Conservation (phyloP, 2,329 filamentous ascomycete species). For the Penicillium frequentans region DNA sequence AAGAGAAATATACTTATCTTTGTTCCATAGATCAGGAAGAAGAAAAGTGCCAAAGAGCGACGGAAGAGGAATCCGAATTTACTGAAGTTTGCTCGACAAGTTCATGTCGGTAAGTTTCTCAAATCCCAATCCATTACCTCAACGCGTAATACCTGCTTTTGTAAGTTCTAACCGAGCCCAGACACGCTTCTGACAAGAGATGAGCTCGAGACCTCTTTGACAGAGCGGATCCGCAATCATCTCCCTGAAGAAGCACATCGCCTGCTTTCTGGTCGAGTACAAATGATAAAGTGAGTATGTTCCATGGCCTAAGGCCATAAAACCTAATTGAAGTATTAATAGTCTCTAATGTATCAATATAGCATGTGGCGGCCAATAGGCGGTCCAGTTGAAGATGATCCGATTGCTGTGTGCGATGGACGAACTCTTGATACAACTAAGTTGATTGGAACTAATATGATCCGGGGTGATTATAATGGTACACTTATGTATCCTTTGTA, state of each 20-base stretch:
- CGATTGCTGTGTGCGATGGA: slow-evolving; percentile 9
- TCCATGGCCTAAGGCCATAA: not conserved
- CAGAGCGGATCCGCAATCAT: slow-evolving; percentile 10
- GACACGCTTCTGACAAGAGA: slow-evolving; percentile 9
- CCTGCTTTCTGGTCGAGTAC: slow-evolving; percentile 7
- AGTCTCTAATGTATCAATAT: not conserved
- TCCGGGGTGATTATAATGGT: slow-evolving; percentile 7
- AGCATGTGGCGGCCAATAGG: slow-evolving; percentile 8
- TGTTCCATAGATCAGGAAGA: slow-evolving; percentile 4
- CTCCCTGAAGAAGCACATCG: slow-evolving; percentile 5
- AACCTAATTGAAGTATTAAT: no score
- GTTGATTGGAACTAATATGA: slow-evolving; percentile 9
- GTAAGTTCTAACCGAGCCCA: not conserved
- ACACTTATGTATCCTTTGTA: slow-evolving; percentile 8
- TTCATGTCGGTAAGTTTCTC: slow-evolving; percentile 7
- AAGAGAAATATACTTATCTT: not conserved
- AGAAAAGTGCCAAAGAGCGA: slow-evolving; percentile 10
- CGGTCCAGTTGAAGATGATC: slow-evolving; percentile 8
- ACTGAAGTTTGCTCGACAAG: slow-evolving; percentile 4
- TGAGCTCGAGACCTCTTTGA: slow-evolving; percentile 3
- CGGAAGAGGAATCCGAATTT: slow-evolving; percentile 3
- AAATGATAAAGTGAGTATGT: slow-evolving; percentile 9
- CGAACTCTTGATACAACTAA: not conserved
- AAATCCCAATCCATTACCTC: not conserved
- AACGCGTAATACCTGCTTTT: not conserved